A percentile compares a stretch with the other conserved stretches of the same genome.
Evolutionary conservation across 352 stramenopile species (phyloP).

Genomic region (Heterotrichella gracilis): DNA sequence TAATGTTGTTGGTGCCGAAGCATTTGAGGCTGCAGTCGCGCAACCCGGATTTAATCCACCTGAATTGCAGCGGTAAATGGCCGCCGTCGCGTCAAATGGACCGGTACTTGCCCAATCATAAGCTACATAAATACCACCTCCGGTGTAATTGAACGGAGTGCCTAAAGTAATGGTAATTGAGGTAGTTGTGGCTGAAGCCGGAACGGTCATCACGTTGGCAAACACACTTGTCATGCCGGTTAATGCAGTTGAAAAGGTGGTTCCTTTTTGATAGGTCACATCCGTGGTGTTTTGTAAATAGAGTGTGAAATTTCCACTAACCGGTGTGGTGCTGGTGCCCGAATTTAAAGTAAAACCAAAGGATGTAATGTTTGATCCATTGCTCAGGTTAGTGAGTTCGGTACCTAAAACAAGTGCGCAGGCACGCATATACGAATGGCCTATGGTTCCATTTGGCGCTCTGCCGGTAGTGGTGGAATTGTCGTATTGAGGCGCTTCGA

Average conservation of each 20-base stretch:
- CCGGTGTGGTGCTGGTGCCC: background rate
- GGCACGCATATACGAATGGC: background rate
- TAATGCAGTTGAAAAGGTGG: background rate
- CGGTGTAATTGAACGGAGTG: background rate
- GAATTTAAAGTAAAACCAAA: background rate
- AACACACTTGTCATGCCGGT: background rate
- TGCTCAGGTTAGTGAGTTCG: background rate
- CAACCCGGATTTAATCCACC: background rate
- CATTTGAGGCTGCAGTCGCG: background rate
- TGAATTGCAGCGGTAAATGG: background rate
- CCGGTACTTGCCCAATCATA: background rate
- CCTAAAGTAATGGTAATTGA: background rate
- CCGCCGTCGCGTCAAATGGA: background rate
- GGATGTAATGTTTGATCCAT: background rate
- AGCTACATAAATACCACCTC: background rate
- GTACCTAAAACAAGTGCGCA: background rate
- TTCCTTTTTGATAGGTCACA: background rate
- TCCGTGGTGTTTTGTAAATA: conserved; percentile 1
- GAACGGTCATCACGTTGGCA: background rate
- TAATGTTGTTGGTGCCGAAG: background rate
- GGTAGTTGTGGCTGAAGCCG: background rate
- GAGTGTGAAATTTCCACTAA: background rate
- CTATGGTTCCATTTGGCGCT: background rate
- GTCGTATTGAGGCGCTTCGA: background rate
- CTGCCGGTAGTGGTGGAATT: background rate